A percentile compares a stretch with the other conserved stretches of the same genome.
Conservation (phyloP, 2,329 filamentous ascomycete species). For the Parascedosporium putredinis region DNA sequence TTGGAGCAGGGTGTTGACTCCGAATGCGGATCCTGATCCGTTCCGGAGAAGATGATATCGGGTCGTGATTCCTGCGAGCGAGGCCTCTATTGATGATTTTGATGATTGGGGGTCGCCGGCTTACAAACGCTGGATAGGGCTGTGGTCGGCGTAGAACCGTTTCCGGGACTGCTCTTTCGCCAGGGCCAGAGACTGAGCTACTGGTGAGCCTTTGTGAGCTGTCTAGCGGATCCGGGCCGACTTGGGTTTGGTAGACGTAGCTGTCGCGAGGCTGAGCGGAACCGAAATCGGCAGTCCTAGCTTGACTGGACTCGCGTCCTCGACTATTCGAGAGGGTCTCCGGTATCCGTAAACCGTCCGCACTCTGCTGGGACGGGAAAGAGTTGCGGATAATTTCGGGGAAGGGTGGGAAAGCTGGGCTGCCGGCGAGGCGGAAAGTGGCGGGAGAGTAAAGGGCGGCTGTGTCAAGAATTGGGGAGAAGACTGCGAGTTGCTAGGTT, state of each 20-base stretch:
- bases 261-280: conserved; percentile 3
- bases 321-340: neutral
- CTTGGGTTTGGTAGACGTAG: neutral
- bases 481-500: neutral
- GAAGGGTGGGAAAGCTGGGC: neutral
- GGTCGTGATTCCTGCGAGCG: neutral
- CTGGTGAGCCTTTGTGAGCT: conserved; percentile 7
- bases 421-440: neutral
- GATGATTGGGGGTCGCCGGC: neutral
- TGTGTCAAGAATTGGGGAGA: conserved; percentile 2
- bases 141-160: conserved; percentile 10
- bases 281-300: conserved; percentile 2
- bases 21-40: neutral
- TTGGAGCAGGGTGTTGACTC: no score
- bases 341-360: neutral
- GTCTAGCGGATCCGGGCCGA: neutral
- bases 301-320: neutral
- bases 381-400: neutral
- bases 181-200: neutral
- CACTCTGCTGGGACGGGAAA: neutral
- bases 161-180: conserved; percentile 11
- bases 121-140: neutral
- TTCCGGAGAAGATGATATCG: neutral
- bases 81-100: neutral
- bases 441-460: neutral